Percentiles rank a stretch among this genome's conserved stretches.
phyloP scores from a whole-genome alignment of 2,329 filamentous ascomycete species.

The Grosmannia serpens region DNA sequence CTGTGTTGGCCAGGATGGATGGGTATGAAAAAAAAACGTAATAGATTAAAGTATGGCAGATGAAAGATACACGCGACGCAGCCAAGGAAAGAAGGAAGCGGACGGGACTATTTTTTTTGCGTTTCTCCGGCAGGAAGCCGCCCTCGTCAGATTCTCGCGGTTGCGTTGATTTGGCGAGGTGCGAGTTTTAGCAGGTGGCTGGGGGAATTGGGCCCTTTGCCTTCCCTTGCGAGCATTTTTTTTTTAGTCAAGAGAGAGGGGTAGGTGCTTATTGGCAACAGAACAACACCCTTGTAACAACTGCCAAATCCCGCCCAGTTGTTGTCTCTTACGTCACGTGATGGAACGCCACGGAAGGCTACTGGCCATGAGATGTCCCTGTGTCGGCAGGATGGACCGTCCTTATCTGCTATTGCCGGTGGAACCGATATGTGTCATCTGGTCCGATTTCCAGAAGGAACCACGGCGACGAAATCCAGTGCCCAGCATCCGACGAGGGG shows the following conservation, averaged over 20 bases:
- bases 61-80: background rate
- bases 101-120: background rate
- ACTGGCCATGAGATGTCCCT: no score
- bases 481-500: no score
- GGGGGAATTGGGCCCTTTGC: background rate
- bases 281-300: background rate
- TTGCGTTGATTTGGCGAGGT: background rate
- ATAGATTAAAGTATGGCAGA: no score
- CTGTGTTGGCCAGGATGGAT: no score
- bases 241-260: background rate
- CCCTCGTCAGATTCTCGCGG: background rate
- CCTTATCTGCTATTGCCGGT: no score
- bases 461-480: no score
- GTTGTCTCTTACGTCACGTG: background rate
- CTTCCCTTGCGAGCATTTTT: background rate
- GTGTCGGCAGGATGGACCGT: no score
- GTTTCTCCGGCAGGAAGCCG: background rate
- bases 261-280: background rate
- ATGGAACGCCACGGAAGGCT: no score
- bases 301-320: background rate
- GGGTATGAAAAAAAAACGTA: no score
- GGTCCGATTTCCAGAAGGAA: no score
- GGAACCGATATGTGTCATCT: no score
- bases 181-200: background rate
- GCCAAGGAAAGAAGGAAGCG: background rate